Evolutionary conservation across 352 stramenopile species (phyloP).

Genomic region (Phytopythium chamaehyphon): DNA sequence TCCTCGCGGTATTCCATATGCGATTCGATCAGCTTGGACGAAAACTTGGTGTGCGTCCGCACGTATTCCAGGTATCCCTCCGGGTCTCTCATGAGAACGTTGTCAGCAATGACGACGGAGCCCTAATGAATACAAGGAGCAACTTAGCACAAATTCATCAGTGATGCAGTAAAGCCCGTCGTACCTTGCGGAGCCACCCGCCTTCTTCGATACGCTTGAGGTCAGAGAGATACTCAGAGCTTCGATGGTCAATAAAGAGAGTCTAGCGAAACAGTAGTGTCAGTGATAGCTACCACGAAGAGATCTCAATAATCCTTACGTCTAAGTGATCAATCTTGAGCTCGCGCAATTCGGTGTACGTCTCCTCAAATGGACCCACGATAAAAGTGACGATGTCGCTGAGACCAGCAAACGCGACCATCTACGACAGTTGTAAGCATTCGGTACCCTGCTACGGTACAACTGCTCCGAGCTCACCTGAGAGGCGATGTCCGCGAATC

Average conservation of each 20-base stretch:
- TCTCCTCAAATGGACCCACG: conserved; percentile 23
- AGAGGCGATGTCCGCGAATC: conserved; percentile 25
- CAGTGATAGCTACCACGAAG: background rate
- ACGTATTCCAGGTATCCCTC: conserved; percentile 32
- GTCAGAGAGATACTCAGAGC: conserved; percentile 21
- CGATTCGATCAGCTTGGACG: conserved; percentile 19
- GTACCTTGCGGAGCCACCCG: conserved; percentile 20
- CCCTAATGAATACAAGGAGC: no score
- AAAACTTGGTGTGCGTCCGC: conserved; percentile 21
- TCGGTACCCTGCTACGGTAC: background rate
- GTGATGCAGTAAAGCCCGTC: background rate
- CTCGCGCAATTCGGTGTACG: conserved; percentile 11
- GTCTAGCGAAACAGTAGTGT: conserved; percentile 9
- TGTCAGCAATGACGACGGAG: conserved; percentile 28
- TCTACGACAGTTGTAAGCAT: conserved; percentile 3
- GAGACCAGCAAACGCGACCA: conserved; percentile 20
- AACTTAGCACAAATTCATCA: no score
- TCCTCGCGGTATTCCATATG: conserved; percentile 20
- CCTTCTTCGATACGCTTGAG: conserved; percentile 27
- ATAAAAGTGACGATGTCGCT: conserved; percentile 26
- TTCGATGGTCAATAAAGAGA: conserved; percentile 35
- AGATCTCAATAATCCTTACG: background rate
- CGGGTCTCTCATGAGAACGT: conserved; percentile 25
- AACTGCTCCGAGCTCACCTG: conserved; percentile 11
- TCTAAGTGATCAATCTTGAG: background rate